Base-by-base conservation (phyloP, 768 basidiomycete species). In the Collybia mongolica region DNA sequence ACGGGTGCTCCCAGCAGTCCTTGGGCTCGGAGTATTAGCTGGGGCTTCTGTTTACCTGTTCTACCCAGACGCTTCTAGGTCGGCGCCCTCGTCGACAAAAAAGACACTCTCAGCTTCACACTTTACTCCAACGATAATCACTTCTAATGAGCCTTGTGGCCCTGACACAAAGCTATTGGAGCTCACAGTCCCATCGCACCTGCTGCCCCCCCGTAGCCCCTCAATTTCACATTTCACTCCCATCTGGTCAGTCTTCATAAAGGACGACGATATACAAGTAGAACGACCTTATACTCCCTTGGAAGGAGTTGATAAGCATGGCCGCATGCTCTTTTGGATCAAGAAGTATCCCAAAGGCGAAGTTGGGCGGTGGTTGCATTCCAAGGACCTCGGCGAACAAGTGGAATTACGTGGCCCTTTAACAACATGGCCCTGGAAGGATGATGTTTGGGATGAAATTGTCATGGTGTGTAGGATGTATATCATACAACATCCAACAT, bases 201-300 rank as follows among this genome's bases (percentile, higher is more conserved):
- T 74, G 3, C 56, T 79, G 48, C 71, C 66, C 43, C 48, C 52
- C 15, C 39, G 59, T 48, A 50, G 62, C 38, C 23, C 39, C 26
- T 46, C 52, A 8, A 26, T 49, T 20, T 52, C 53, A 29, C 22
- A 52, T 20, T 72, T 70, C 48, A 53, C 52, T 52, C 80, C 76
- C 23, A 81, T 91, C 51, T 93, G 83, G 80, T 88, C 88, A 35
- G 70, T 93, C 11, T 93, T 76, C 64, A 73, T 93, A 62, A 93
- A 93, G 62, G 89, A 93, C 62, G 85, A 86, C 54, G 91, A 92
- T 57, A 91, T 93, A 18, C 91, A 93, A 66, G 88, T 93, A 26
- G 91, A 93, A 60, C 69, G 91, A 47, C 84, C 89, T 11, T 93
- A 93, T 61, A 93, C 92, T 4, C 91, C 91, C 3, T 68, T 93